Conservation (phyloP, 2,329 filamentous ascomycete genomes). For the Paecilomyces fulvus region DNA sequence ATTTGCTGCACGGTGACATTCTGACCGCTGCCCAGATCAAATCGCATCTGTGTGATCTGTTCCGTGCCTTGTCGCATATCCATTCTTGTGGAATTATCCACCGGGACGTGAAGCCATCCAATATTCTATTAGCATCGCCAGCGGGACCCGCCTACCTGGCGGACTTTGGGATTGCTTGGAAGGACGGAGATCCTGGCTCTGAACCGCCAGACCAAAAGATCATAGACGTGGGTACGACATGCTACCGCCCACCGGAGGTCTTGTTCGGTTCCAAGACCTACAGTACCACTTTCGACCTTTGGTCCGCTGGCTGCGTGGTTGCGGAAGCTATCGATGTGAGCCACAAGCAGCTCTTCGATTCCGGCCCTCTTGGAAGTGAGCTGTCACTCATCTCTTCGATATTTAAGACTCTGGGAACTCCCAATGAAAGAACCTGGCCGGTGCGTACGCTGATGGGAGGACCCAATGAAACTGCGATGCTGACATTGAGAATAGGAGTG, state of each 20-base stretch:
- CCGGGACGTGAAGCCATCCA: constrained; percentile 88
- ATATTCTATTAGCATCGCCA: constrained; percentile 63
- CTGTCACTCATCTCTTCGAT: constrained; percentile 84
- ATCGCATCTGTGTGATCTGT: constrained; percentile 56
- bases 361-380: constrained; percentile 84
- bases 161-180: constrained; percentile 92
- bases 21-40: constrained; percentile 32
- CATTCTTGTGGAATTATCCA: constrained; percentile 76
- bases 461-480: neutral
- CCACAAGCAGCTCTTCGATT: constrained; percentile 66
- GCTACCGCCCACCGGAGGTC: constrained; percentile 83
- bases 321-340: constrained; percentile 59
- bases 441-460: constrained; percentile 35
- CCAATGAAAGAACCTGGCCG: constrained; percentile 72
- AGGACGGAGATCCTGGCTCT: constrained; percentile 46
- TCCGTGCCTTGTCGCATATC: constrained; percentile 61
- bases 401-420: constrained; percentile 84
- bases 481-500: constrained; percentile 21
- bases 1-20: constrained; percentile 50
- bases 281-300: constrained; percentile 68
- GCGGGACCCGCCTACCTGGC: constrained; percentile 68
- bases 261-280: constrained; percentile 78
- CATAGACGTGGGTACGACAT: constrained; percentile 85
- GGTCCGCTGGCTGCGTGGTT: constrained; percentile 77
- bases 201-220: constrained; percentile 66